Evolutionary conservation across 2,329 filamentous ascomycete species (phyloP), one percentile per base, ranked within the genome.

Genomic region (Cordyceps fumosorosea): DNA sequence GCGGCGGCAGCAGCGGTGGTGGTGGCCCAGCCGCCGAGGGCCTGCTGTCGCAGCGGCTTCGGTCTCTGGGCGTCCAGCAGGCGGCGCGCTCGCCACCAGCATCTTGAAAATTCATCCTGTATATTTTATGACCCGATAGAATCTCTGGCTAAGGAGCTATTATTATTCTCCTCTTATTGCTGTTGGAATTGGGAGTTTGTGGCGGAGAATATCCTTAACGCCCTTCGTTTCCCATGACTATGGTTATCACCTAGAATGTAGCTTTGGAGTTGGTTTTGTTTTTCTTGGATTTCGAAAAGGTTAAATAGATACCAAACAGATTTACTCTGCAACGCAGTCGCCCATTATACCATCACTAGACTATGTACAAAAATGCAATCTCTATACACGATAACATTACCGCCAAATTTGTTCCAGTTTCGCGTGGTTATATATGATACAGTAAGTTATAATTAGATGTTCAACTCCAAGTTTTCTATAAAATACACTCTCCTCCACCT

Each of bases 21-120:
- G 1, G 79, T 83, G 11, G 52, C 16, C 50, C 51, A 4, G 26
- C 12, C 3, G 11, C 56, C 5, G 87, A 91, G 68, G 84, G 89
- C 3, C 74, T 95, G 18, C 76, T 95, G 18, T 90, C 90, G 12
- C 85, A 85, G 70, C 82, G 86, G 62, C 75, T 93, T 51, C 82
- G 85, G 66, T 83, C 84, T 6, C 75, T 90, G 6, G 88, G 85
- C 44, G 79, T 80, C 26, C 73, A 80, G 63, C 66, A 65, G 29
- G 42, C 37, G 20, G 24, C 22, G 40, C 40, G 52, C 11, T 61
- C 63, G 22, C 63, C 48, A 44, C 37, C 18, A 42, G 45, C 54
- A 29, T 44, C 20, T 56, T 59, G 32, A 57, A 51, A 10, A 22
- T 22, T 11, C 51, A 42, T 40, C 26, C n/a, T 29, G 14, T 18